Evolutionary conservation across 768 basidiomycete genomes (phyloP).

Genomic region (Amanita rubescens): DNA sequence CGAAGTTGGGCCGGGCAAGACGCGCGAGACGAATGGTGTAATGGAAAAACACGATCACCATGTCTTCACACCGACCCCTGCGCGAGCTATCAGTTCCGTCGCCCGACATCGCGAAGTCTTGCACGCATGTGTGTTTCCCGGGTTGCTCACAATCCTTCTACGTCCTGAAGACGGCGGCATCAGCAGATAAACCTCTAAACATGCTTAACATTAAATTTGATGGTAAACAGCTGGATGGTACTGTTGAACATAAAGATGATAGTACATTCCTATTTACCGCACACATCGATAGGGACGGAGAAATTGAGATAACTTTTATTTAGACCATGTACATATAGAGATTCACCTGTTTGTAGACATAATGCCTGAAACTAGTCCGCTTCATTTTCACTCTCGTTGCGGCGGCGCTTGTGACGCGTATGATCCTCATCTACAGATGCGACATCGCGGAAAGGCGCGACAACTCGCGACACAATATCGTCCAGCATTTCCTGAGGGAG

Average conservation of each 20-base stretch:
- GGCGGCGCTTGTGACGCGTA: constrained; percentile 7
- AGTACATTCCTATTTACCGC: neutral
- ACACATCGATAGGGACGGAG: neutral
- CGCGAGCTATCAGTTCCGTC: neutral
- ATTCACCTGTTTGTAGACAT: neutral
- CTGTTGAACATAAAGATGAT: neutral
- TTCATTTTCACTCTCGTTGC: constrained; percentile 1
- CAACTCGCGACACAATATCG: constrained; percentile 52
- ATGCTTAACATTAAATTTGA: neutral
- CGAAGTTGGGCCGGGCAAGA: neutral
- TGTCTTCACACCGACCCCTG: neutral
- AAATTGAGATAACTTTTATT: neutral
- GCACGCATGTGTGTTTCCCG: neutral
- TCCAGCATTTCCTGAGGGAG: constrained; percentile 60
- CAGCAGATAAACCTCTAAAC: neutral
- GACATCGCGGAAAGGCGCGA: constrained; percentile 24
- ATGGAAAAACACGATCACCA: neutral
- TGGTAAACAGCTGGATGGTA: neutral
- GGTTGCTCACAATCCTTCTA: constrained; percentile 1
- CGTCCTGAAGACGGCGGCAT: neutral
- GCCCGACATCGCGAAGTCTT: neutral
- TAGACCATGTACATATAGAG: neutral
- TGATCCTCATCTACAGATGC: constrained; percentile 2
- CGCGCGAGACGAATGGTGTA: neutral
- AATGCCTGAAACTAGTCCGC: neutral